phyloP scores from a whole-genome alignment of 768 basidiomycete genomes.

The Tricholoma terreum region DNA sequence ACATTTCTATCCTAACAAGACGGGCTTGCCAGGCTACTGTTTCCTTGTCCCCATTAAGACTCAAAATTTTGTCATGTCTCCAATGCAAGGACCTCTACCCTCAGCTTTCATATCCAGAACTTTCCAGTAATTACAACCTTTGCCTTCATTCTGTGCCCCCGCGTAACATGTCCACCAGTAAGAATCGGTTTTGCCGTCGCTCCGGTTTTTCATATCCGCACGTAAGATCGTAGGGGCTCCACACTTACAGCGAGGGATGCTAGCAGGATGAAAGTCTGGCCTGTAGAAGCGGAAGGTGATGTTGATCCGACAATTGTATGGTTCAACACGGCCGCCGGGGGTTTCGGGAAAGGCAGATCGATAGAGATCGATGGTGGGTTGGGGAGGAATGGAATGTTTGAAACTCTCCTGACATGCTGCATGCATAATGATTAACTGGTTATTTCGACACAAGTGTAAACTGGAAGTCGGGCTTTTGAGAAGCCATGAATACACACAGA shows the following conservation, averaged over 20 bases:
- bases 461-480: conserved; percentile 1
- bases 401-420: conserved; percentile 79
- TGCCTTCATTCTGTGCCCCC: conserved; percentile 80
- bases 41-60: too few relatives aligned
- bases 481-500: conserved; percentile 47
- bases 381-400: conserved; percentile 78
- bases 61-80: conserved; percentile 12
- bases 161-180: conserved; percentile 87
- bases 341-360: conserved; percentile 49
- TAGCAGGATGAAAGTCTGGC: conserved; percentile 69
- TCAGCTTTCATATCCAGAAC: conserved; percentile 68
- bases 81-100: conserved; percentile 50
- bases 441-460: not conserved
- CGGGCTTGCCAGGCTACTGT: too few relatives aligned
- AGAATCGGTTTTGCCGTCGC: conserved; percentile 47
- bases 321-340: conserved; percentile 31
- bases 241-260: conserved; percentile 72
- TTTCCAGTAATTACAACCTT: conserved; percentile 75
- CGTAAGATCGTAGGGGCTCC: conserved; percentile 66
- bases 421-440: conserved; percentile 82
- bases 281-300: conserved; percentile 86
- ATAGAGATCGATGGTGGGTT: conserved; percentile 67
- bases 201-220: conserved; percentile 76
- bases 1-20: too few relatives aligned
- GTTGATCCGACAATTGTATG: conserved; percentile 73